Conservation (phyloP, 805 yeast species). For the Nakazawaea ishiwadae region DNA sequence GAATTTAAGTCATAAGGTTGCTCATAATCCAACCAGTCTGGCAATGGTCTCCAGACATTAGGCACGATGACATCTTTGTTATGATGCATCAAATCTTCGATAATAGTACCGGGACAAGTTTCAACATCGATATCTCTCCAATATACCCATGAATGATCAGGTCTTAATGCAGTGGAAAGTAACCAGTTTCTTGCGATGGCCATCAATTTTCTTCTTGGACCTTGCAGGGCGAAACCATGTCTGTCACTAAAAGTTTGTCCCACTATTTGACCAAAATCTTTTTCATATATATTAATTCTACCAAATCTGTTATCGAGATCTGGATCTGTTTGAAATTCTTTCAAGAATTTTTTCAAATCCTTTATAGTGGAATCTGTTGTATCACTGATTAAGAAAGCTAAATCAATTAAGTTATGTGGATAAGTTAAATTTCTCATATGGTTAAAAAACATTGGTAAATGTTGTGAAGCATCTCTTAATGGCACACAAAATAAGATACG, state of each 20-base stretch:
- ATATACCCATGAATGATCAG: slow-evolving; percentile 90
- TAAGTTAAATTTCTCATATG: slow-evolving; percentile 78
- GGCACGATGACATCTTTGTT: slow-evolving; percentile 88
- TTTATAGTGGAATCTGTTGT: slow-evolving; percentile 84
- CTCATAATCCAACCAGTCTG: slow-evolving; percentile 76
- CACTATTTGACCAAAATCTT: slow-evolving; percentile 86
- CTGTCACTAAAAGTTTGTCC: slow-evolving; percentile 90
- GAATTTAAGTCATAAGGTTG: slow-evolving; percentile 80
- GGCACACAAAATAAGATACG: slow-evolving; percentile 85
- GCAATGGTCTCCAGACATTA: slow-evolving; percentile 83
- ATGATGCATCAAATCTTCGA: slow-evolving; percentile 89
- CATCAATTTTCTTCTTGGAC: slow-evolving; percentile 88
- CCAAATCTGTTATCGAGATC: slow-evolving; percentile 64
- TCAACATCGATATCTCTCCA: slow-evolving; percentile 97
- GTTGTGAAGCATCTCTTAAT: slow-evolving; percentile 86
- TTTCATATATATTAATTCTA: slow-evolving; percentile 78
- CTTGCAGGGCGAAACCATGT: slow-evolving; percentile 93
- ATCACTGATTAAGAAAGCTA: slow-evolving; percentile 82
- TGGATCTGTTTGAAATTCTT: slow-evolving; percentile 59
- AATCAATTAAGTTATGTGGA: slow-evolving; percentile 81
- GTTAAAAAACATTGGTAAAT: slow-evolving; percentile 82
- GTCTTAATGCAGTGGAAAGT: slow-evolving; percentile 74
- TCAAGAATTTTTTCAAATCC: slow-evolving; percentile 52
- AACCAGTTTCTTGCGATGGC: slow-evolving; percentile 94
- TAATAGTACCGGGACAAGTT: slow-evolving; percentile 71